phyloP scores from a whole-genome alignment of 768 basidiomycete genomes.

The Astraeus odoratus region DNA sequence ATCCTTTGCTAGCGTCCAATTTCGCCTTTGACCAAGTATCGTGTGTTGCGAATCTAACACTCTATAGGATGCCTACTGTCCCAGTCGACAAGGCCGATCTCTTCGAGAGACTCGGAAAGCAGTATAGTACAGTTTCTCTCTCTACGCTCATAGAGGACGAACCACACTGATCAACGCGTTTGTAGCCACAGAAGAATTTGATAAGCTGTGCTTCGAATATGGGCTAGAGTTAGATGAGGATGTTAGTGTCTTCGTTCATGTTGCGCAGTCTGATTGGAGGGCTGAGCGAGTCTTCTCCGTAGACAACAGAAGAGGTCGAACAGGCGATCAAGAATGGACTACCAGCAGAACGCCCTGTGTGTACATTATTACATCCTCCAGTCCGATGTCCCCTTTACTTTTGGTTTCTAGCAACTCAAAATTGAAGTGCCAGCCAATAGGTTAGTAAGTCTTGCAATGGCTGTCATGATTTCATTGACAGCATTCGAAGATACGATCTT shows the following conservation, averaged over 20 bases:
- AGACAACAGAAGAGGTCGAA: constrained; percentile 89
- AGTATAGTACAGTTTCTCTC: constrained; percentile 55
- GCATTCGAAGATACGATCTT: constrained; percentile 76
- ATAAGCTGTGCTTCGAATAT: constrained; percentile 93
- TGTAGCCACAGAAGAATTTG: constrained; percentile 89
- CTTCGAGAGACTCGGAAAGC: constrained; percentile 75
- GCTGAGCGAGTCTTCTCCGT: constrained; percentile 5
- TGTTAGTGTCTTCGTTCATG: constrained; percentile 41
- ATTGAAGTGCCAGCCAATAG: constrained; percentile 99
- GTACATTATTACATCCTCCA: constrained; percentile 16
- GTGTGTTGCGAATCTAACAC: too few species aligned
- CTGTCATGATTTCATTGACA: constrained; percentile 4
- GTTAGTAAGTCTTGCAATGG: constrained; percentile 28
- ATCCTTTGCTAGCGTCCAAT: too few species aligned
- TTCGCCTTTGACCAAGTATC: too few species aligned
- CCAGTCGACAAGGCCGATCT: constrained; percentile 94
- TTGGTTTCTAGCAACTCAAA: constrained; percentile 74
- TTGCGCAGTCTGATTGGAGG: neutral
- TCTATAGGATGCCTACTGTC: constrained; percentile 77
- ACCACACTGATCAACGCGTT: constrained; percentile 9
- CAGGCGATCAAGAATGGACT: constrained; percentile 76
- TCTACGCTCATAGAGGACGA: constrained; percentile 5
- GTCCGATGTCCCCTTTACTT: constrained; percentile 3
- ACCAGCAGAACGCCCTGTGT: constrained; percentile 77
- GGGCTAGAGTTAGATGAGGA: constrained; percentile 98